Base-by-base conservation (phyloP, 1,284 basidiomycete genomes). In the Mixia osmundae region DNA sequence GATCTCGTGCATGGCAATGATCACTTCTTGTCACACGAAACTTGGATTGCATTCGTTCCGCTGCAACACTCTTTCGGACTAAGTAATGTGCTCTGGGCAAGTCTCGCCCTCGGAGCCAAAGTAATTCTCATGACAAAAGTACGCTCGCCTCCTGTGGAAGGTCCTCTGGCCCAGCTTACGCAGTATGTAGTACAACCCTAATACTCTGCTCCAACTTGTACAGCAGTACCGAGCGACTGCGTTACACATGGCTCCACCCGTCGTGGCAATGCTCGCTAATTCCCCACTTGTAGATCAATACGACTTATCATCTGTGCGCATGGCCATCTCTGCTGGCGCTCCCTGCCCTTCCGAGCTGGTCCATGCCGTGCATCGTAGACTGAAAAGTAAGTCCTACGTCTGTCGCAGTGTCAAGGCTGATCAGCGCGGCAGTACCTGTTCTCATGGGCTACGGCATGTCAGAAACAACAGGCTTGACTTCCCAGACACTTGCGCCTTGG, bases 241-340 rank as follows among this genome's bases (percentile, higher is more conserved):
- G 36, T 45, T 54, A 7, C 56, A 58, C 40, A 56, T 60, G 35
- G 55, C 56, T 2, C 58, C 58, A 5, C 57, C 58, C 5, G 47
- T 59, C 12, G 58, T 55, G 5, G 53, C 57, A 15, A 51, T 54
- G 0, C 44, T 60, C 2, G 24, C 38, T 20, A 41, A 41, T 29
- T 41, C 40, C 14, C 40, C 40, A 15, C 33, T 41, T 33, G 26
- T 51, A 20, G 37, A 44, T 22, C 46, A 45, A 11, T 54, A 50
- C 40, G 52, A 57, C 34, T 43, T 60, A 1, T 50, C 50, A 2
- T 51, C 49, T 33, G 53, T 58, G 7, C 43, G 43, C 16, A 51
- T 48, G 11, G 51, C 52, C 37, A 50, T 53, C 3, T 54, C 51
- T 1, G 58, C 57, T 15, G 58, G 58, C n/a, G 58, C 58, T 1